phyloP scores from a whole-genome alignment of 1,139 yeast species.

The Nakaseomyces nivariensis region DNA sequence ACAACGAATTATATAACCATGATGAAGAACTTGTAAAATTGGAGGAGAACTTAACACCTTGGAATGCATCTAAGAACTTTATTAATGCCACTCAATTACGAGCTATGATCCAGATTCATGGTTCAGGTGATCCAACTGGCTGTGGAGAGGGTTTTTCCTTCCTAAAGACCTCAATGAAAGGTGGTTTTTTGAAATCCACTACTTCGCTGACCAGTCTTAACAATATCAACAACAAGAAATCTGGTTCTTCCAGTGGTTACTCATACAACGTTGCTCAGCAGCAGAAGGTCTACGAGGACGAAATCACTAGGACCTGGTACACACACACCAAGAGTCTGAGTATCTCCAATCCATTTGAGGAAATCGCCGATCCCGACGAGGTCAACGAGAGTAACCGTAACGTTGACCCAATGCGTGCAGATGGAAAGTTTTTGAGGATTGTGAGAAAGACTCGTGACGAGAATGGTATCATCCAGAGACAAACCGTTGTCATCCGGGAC shows the following conservation, averaged over 20 bases:
- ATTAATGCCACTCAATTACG: conserved; percentile 92
- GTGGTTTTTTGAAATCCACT: conserved; percentile 68
- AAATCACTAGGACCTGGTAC: conserved; percentile 83
- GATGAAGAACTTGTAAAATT: conserved; percentile 40
- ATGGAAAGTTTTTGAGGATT: conserved; percentile 51
- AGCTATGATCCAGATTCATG: conserved; percentile 90
- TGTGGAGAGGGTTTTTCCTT: conserved; percentile 87
- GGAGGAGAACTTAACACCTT: conserved; percentile 84
- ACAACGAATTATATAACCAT: conserved; percentile 47
- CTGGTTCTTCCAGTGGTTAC: conserved; percentile 40
- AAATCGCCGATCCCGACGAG: conserved; percentile 31
- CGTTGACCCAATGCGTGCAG: conserved; percentile 21
- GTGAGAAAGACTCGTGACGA: conserved; percentile 75
- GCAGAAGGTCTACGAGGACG: conserved; percentile 87
- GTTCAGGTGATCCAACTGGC: conserved; percentile 96
- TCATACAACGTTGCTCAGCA: conserved; percentile 76
- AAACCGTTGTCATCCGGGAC: conserved; percentile 68
- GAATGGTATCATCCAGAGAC: conserved; percentile 79
- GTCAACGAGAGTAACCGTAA: conserved; percentile 30
- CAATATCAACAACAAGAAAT: conserved; percentile 7
- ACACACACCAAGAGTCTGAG: conserved; percentile 63
- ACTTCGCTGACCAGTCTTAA: conserved; percentile 12
- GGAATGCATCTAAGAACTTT: conserved; percentile 88
- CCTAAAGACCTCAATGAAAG: conserved; percentile 86
- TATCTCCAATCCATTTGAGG: conserved; percentile 35